Evolutionary conservation across 179 eudicot species (phyloP).

Genomic region (Carnegiea gigantea): DNA sequence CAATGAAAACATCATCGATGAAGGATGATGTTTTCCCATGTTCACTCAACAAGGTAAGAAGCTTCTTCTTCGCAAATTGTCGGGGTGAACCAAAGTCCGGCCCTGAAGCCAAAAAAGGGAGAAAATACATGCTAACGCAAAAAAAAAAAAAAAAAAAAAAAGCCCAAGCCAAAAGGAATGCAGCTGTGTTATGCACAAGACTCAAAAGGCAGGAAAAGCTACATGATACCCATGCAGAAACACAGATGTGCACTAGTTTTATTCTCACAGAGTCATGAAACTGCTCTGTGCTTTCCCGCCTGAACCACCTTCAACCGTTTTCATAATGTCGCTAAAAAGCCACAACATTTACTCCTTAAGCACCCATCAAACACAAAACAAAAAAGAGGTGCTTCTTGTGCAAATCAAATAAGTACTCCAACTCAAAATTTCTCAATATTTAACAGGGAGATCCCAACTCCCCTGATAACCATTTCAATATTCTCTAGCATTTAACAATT

Average conservation of each 20-base stretch:
- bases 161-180: too few species aligned
- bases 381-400: too few species aligned
- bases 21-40: slow-evolving; percentile 69
- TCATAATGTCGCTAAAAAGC: background rate
- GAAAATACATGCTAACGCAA: background rate
- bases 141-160: slow-evolving; percentile 2
- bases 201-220: background rate
- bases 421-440: background rate
- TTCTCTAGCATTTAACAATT: background rate
- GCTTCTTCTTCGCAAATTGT: slow-evolving; percentile 68
- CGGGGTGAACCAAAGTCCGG: slow-evolving; percentile 84
- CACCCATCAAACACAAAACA: too few species aligned
- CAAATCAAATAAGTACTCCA: background rate
- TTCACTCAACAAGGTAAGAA: slow-evolving; percentile 65
- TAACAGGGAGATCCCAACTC: background rate
- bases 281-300: background rate
- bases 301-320: background rate
- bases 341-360: background rate
- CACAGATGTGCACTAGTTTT: background rate
- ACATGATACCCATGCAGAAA: background rate
- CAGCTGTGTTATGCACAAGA: background rate
- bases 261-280: background rate
- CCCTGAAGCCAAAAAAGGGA: slow-evolving; percentile 43
- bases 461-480: background rate
- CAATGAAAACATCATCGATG: slow-evolving; percentile 68